Conservation (phyloP, 2,329 filamentous ascomycete species). For the Talaromyces pinophilus region DNA sequence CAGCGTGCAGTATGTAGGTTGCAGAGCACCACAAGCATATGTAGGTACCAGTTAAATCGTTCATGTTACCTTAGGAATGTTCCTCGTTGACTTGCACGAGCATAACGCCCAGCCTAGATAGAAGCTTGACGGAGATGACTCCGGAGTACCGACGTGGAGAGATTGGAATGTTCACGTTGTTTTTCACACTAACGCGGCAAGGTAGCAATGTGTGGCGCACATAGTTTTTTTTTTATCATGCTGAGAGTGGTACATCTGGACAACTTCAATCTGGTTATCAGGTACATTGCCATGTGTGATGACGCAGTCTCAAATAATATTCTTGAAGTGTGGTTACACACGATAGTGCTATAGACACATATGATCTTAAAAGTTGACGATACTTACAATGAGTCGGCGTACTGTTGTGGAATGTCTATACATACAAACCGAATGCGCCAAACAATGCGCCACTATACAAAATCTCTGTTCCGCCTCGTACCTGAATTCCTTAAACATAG, state of each 20-base stretch:
- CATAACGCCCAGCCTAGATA: background rate
- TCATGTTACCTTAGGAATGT: conserved; percentile 3
- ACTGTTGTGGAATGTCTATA: background rate
- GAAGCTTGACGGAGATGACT: background rate
- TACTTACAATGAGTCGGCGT: background rate
- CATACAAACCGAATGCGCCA: background rate
- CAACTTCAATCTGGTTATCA: background rate
- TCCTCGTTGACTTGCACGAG: background rate
- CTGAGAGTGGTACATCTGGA: background rate
- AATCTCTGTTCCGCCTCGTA: background rate
- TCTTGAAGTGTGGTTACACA: background rate
- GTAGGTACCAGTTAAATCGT: background rate
- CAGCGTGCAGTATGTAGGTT: background rate
- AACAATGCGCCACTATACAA: conserved; percentile 7
- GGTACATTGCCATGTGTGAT: background rate
- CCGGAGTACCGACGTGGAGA: background rate
- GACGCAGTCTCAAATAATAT: background rate
- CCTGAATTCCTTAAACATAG: background rate
- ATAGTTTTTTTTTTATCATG: background rate
- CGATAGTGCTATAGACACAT: background rate
- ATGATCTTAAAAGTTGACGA: background rate
- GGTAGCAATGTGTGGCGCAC: conserved; percentile 14
- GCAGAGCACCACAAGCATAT: background rate
- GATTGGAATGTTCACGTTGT: conserved; percentile 8
- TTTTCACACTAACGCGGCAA: background rate